A percentile compares a stretch with the other conserved stretches of the same genome.
phyloP scores from a whole-genome alignment of 805 yeast species.

The Yarrowia phangngaensis region DNA sequence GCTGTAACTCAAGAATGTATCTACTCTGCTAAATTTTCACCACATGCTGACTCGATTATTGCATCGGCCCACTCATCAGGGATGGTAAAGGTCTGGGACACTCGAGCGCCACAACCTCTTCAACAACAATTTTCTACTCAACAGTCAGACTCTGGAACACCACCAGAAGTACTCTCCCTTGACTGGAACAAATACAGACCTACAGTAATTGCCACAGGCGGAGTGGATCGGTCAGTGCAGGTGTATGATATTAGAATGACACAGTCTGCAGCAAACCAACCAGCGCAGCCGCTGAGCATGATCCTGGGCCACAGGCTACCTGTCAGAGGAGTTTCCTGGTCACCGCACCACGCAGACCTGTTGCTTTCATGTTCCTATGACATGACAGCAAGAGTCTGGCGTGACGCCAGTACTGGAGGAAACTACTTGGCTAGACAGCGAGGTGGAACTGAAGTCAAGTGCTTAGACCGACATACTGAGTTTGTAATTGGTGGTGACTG shows the following conservation, averaged over 20 bases:
- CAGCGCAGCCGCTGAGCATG: constrained; percentile 34
- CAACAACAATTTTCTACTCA: constrained; percentile 35
- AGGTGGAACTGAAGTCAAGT: constrained; percentile 48
- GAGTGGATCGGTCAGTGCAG: constrained; percentile 81
- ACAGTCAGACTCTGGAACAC: constrained; percentile 36
- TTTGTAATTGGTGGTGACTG: constrained; percentile 93
- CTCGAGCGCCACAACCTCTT: constrained; percentile 60
- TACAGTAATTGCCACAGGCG: constrained; percentile 76
- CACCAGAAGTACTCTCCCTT: constrained; percentile 61
- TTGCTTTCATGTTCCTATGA: constrained; percentile 80
- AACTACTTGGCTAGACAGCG: constrained; percentile 31
- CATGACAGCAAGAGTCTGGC: constrained; percentile 88
- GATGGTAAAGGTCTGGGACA: constrained; percentile 76
- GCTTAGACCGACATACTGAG: constrained; percentile 71
- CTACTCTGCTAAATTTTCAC: constrained; percentile 78
- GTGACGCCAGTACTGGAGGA: constrained; percentile 49
- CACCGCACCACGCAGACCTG: constrained; percentile 75
- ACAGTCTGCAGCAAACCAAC: constrained; percentile 35
- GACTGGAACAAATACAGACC: constrained; percentile 91
- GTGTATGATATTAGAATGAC: constrained; percentile 87
- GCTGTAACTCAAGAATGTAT: constrained; percentile 52
- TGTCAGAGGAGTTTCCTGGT: constrained; percentile 77
- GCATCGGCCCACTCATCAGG: constrained; percentile 73
- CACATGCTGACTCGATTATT: constrained; percentile 70
- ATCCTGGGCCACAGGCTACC: constrained; percentile 79